Evolutionary conservation across 306 rosid genomes (phyloP).

Genomic region (Vigna trinervia): DNA sequence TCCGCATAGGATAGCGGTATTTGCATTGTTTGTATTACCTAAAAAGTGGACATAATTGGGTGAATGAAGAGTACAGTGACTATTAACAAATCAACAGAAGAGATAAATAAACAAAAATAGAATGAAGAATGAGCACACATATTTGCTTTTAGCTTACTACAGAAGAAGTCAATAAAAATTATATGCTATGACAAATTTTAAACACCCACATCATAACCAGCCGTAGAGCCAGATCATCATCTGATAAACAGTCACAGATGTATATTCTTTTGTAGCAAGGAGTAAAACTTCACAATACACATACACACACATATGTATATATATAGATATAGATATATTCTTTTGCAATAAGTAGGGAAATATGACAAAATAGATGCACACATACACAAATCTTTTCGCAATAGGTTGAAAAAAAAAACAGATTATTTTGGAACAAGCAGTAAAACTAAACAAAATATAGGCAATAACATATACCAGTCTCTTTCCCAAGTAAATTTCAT

Average conservation of each 20-base stretch:
- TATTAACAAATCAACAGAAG: conserved; percentile 26
- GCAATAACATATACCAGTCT: conserved; percentile 5
- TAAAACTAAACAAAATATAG: conserved; percentile 35
- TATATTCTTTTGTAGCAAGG: not conserved
- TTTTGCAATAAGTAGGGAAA: conserved; percentile 2
- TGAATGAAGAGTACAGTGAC: conserved; percentile 1
- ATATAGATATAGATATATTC: not conserved
- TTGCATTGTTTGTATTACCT: conserved; percentile 95
- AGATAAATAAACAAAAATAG: conserved; percentile 20
- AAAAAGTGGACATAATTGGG: conserved; percentile 37
- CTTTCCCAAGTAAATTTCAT: conserved; percentile 26
- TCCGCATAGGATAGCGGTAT: conserved; percentile 91
- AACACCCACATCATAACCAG: conserved; percentile 19
- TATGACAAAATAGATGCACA: conserved; percentile 11
- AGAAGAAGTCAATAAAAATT: conserved; percentile 22
- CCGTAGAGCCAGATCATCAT: conserved; percentile 36
- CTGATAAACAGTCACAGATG: not conserved
- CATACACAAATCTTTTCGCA: not conserved
- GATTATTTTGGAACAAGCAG: not conserved
- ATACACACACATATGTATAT: too few relatives aligned
- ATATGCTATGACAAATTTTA: conserved; percentile 21
- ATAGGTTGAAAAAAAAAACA: conserved; percentile 4
- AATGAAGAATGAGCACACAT: conserved; percentile 13
- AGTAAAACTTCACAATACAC: conserved; percentile 24
- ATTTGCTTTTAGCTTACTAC: conserved; percentile 8